These are phyloP conservation scores for Apophysomyces elegans DNA, from an alignment of 371 early-diverging fungal species.

Conservation along the genomic window DNA sequence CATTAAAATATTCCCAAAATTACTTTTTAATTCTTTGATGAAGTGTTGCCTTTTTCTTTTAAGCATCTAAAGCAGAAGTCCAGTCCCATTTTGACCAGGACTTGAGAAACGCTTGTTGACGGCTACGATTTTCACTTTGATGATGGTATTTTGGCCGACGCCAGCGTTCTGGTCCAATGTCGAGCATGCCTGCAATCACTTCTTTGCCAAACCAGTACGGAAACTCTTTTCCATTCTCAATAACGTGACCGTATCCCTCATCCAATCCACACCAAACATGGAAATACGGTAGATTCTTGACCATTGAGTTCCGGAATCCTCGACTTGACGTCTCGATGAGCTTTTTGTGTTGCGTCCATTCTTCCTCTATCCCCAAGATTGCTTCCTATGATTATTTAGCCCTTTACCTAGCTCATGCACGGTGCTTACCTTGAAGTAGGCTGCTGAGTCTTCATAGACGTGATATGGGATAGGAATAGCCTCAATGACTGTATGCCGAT, in stretches of 20 bases:
- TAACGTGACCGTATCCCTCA: conserved; percentile 93
- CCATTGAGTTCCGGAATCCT: conserved; percentile 76
- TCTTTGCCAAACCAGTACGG: conserved; percentile 87
- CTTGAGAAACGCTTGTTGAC: conserved; percentile 70
- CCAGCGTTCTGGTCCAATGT: conserved; percentile 77
- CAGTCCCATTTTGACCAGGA: conserved; percentile 84
- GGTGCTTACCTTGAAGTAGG: conserved; percentile 72
- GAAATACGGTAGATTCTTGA: conserved; percentile 86
- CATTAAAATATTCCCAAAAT: not conserved
- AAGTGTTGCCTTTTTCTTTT: not conserved
- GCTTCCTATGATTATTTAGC: conserved; percentile 62
- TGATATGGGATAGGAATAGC: conserved; percentile 89
- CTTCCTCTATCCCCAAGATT: conserved; percentile 73
- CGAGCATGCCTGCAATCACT: conserved; percentile 80
- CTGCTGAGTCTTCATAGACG: conserved; percentile 77
- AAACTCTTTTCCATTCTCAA: conserved; percentile 83
- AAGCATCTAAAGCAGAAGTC: conserved; percentile 62
- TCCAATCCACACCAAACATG: conserved; percentile 95
- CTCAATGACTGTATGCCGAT: conserved; percentile 88
- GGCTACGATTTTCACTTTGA: conserved; percentile 55
- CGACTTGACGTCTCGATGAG: conserved; percentile 80
- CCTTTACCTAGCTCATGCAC: not conserved
- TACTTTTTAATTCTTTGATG: conserved; percentile 8
- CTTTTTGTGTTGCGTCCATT: conserved; percentile 93
- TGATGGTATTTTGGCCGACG: conserved; percentile 69